phyloP scores from a whole-genome alignment of 805 yeast species.

The Hanseniaspora occidentalis region DNA sequence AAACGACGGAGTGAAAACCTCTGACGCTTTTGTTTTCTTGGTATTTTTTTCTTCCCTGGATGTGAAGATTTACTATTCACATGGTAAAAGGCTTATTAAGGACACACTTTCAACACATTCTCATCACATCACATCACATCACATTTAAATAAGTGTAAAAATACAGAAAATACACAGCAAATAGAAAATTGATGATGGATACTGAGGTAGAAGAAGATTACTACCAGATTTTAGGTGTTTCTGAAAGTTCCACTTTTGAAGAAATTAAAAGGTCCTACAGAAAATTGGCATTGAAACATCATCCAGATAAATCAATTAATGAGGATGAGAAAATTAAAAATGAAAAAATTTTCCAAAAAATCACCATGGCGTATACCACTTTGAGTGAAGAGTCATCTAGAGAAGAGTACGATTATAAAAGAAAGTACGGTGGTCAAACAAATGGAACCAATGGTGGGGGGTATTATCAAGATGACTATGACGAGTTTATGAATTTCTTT shows the following conservation, averaged over 20 bases:
- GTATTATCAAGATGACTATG: conserved; percentile 32
- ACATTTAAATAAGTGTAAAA: no score
- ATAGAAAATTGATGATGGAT: no score
- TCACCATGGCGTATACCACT: conserved; percentile 88
- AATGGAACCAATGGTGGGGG: background rate
- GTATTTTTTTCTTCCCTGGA: no score
- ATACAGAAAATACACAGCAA: no score
- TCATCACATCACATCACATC: no score
- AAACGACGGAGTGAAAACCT: no score
- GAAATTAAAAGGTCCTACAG: conserved; percentile 75
- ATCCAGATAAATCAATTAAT: conserved; percentile 77
- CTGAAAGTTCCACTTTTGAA: conserved; percentile 55
- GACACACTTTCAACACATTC: no score
- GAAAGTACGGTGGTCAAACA: background rate
- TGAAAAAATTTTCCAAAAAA: conserved; percentile 68
- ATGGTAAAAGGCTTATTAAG: no score
- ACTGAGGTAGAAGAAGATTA: conserved; percentile 78
- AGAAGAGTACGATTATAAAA: conserved; percentile 43
- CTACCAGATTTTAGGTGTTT: conserved; percentile 51
- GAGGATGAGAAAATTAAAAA: conserved; percentile 42
- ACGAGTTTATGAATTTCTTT: conserved; percentile 69
- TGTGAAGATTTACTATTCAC: no score
- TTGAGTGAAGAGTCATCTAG: conserved; percentile 80
- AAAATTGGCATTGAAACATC: conserved; percentile 75
- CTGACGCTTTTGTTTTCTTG: no score